Evolutionary conservation across 495 filamentous ascomycete genomes (phyloP), one percentile per base, ranked within the genome.

Genomic region (Podospora tetraspora): DNA sequence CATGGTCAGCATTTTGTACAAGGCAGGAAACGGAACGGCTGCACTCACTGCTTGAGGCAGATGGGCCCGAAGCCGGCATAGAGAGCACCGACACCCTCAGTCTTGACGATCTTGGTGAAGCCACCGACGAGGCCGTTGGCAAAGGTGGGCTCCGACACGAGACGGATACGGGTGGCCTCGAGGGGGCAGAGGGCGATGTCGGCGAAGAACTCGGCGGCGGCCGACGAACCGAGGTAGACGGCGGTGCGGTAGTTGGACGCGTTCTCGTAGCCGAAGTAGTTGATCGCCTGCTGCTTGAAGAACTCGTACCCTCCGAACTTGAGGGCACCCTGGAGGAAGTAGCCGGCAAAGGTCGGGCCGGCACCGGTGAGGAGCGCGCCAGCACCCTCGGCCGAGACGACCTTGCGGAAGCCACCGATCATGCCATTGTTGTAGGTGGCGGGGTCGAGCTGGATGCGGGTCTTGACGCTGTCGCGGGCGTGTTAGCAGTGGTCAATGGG

Each of bases 251-350:
- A 93, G 75, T 94, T 87, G 76, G 86, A 84, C 76, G 92, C 92
- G 72, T 83, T 89, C 81, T 96, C 92, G 72, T 87, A 83, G 71
- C 92, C 91, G 71, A 96, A 77, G 64, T 87, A 66, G 85, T 93
- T 93, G 87, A 96, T 94, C 71, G 81, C 84, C 81, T 95, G 92
- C 83, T 93, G 88, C 90, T 96, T 96, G 89, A 96, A 96, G 78
- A 96, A 88, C 82, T 96, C 92, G 77, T 96, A 96, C 75, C 92
- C 92, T 79, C 92, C 92, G 81, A 96, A 96, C 84, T 96, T 96
- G 89, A 96, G 89, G 75, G 91, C 90, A 74, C 92, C 92, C 84
- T 96, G 92, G 74, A 96, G 90, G 88, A 95, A 95, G 86, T 96
- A 96, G 76, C 92, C 92, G 76, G 92, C 92, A 70, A 88, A 88